Conservation (phyloP, 1,284 basidiomycete species). For the Tausonia pullulans region DNA sequence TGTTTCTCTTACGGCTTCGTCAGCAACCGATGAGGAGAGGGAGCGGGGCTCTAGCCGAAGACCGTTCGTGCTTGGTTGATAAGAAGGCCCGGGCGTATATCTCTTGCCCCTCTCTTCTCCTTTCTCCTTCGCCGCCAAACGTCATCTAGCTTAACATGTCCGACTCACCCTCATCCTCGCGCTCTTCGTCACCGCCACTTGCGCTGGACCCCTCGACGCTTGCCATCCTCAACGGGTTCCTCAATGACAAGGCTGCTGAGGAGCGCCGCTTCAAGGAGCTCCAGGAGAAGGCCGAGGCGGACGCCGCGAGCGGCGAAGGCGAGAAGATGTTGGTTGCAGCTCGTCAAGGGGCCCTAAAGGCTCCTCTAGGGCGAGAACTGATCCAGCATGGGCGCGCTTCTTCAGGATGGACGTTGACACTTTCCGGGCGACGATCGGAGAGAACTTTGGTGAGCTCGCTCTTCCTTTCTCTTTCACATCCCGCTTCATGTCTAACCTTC, state of each 20-base stretch:
- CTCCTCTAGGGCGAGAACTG: not conserved
- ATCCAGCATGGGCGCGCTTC: not conserved
- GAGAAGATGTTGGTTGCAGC: not conserved
- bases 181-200: constrained; percentile 18
- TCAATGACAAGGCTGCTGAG: constrained; percentile 24
- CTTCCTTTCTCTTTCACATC: constrained; percentile 4
- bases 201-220: constrained; percentile 27
- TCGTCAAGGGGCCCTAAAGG: not conserved
- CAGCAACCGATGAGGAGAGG: no score
- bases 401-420: not conserved
- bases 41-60: no score
- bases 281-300: not conserved
- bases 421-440: constrained; percentile 18
- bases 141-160: not conserved
- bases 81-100: no score
- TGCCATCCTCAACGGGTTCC: constrained; percentile 26
- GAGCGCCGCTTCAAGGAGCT: constrained; percentile 23
- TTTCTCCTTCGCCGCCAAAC: no score
- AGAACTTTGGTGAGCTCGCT: constrained; percentile 16
- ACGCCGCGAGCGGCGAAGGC: not conserved
- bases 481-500: constrained; percentile 12
- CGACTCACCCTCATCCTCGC: constrained; percentile 1
- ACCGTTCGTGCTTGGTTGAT: no score
- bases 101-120: no score
- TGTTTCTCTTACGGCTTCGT: no score